Evolutionary conservation across 2,329 filamentous ascomycete genomes (phyloP).

Genomic region (Lachnellula willkommii): DNA sequence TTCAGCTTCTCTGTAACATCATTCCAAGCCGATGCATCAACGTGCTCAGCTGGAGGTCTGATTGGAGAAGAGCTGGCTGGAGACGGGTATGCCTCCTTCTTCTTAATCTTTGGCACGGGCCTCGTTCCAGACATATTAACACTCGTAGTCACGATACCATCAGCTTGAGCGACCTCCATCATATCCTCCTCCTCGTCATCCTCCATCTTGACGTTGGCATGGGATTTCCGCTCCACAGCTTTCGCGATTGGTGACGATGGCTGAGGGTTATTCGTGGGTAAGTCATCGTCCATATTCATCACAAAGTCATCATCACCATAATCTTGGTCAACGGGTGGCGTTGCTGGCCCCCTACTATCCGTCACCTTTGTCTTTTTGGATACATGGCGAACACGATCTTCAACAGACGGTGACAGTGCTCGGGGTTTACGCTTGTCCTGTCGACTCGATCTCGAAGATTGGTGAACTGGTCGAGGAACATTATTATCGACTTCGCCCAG

Average conservation of each 20-base stretch:
- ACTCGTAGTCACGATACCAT: constrained; percentile 62
- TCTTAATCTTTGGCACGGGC: constrained; percentile 66
- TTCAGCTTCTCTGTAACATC: constrained; percentile 81
- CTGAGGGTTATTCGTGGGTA: constrained; percentile 79
- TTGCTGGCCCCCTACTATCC: constrained; percentile 45
- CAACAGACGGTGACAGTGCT: constrained; percentile 68
- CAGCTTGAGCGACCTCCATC: constrained; percentile 79
- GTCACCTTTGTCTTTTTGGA: constrained; percentile 54
- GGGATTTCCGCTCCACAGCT: constrained; percentile 66
- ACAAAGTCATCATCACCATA: constrained; percentile 54
- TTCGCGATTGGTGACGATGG: constrained; percentile 85
- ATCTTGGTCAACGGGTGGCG: constrained; percentile 41
- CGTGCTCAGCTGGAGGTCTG: constrained; percentile 50
- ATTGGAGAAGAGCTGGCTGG: constrained; percentile 73
- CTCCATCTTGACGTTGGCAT: constrained; percentile 52
- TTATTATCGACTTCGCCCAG: constrained; percentile 86
- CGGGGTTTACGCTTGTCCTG: constrained; percentile 74
- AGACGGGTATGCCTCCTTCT: constrained; percentile 58
- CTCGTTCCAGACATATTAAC: constrained; percentile 82
- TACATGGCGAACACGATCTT: constrained; percentile 43
- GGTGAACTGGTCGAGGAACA: constrained; percentile 56
- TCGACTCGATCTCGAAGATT: constrained; percentile 59
- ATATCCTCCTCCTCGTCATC: constrained; percentile 72
- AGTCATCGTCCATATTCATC: constrained; percentile 54
- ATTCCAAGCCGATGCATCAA: constrained; percentile 86